Evolutionary conservation across 2,329 filamentous ascomycete genomes (phyloP).

Genomic region (Hypoxylon sp.): DNA sequence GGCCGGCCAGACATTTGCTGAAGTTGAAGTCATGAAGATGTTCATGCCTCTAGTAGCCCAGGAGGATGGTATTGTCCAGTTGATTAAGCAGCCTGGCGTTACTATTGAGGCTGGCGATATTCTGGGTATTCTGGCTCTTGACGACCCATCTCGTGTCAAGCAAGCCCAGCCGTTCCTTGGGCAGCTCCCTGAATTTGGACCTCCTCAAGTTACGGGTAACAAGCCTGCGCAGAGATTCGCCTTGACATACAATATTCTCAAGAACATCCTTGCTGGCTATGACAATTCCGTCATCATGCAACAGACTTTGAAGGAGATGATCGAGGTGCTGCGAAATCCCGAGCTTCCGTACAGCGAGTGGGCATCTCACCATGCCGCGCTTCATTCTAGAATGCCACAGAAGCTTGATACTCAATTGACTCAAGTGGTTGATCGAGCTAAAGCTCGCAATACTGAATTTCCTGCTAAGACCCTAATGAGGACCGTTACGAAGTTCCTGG

Average conservation of each 20-base stretch:
- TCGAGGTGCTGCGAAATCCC: constrained; percentile 89
- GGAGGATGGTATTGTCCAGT: constrained; percentile 95
- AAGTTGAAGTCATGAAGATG: constrained; percentile 99
- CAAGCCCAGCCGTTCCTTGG: constrained; percentile 94
- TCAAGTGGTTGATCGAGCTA: constrained; percentile 88
- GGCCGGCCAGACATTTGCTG: constrained; percentile 92
- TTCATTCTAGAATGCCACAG: constrained; percentile 97
- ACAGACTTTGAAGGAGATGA: constrained; percentile 85
- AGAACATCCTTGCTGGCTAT: constrained; percentile 91
- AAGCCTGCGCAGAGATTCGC: constrained; percentile 93
- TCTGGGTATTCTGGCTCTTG: constrained; percentile 94
- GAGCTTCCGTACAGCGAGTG: constrained; percentile 97
- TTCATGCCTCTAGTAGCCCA: constrained; percentile 98
- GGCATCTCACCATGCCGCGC: constrained; percentile 93
- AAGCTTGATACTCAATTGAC: constrained; percentile 88
- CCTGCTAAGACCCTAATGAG: constrained; percentile 90
- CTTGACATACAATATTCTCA: constrained; percentile 81
- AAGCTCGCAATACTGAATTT: constrained; percentile 85
- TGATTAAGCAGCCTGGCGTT: constrained; percentile 99
- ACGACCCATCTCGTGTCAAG: constrained; percentile 96
- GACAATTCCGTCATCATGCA: constrained; percentile 99
- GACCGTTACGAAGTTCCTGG: constrained; percentile 88
- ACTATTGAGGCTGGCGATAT: constrained; percentile 98
- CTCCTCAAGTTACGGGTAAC: constrained; percentile 87
- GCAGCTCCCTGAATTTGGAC: constrained; percentile 88